Evolutionary conservation across 371 early-diverging fungal species (phyloP), one percentile per base, ranked within the genome.

Genomic region (Dipsacomyces acuminosporus): DNA sequence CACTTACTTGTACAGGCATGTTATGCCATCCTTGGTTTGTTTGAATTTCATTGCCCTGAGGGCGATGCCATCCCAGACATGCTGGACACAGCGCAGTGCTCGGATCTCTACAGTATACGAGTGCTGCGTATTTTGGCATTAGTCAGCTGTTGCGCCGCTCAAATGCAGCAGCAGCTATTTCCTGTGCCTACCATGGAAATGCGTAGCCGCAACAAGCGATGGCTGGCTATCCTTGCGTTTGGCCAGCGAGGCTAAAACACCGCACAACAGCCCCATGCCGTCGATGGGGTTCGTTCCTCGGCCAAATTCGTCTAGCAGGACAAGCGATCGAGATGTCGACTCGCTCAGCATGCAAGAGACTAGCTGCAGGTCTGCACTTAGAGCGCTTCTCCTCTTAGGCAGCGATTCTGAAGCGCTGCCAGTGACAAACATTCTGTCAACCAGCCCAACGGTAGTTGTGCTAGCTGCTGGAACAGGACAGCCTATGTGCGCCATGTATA

Each of bases 401-500:
- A 76, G 64, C 9, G 62, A 59, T 44, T 69, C 57, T 11, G 57
- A 51, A 14, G 76, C 47, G 18, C 40, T 57, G n/a, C 59, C 58
- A 51, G 56, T 21, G 9, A 51, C 52, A 19, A 61, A 40, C 1
- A 71, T 54, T 7, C 52, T 41, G 21, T 74, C 74, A 2, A 45
- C 44, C 8, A 76, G 19, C 8, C 60, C 54, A 13, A 75, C 13
- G 1, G 5, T 15, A 1, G 64, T 30, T 11, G 30, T 59, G 8
- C 38, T 21, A 6, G 18, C 38, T 8, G 71, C 64, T 0, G 74
- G 75, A 19, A 74, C 48, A 30, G 40, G 54, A 34, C 61, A 41
- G 15, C 74, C 74, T 25, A 74, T 56, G 14, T 74, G 74, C 17
- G 67, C 60, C 55, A 75, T 41, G 19, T 56, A 59, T 4, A 72